Percentiles rank a stretch among this genome's conserved stretches.
Conservation (phyloP, 352 stramenopile species). For the Globisporangium iwayamae region DNA sequence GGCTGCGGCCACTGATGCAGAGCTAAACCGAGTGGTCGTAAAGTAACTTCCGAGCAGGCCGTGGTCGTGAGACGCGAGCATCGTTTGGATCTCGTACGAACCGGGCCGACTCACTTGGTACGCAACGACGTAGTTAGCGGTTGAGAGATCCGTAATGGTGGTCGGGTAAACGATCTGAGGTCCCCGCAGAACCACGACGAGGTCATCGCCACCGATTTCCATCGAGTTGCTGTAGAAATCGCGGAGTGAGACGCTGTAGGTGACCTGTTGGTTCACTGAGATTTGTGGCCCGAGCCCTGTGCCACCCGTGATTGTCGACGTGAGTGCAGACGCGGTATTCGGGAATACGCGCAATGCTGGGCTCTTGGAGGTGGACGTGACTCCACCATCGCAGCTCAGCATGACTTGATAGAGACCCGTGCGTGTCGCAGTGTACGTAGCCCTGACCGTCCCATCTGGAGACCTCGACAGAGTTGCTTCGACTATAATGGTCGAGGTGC, state of each 20-base stretch:
- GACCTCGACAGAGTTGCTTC: background rate
- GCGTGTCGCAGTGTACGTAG: slow-evolving; percentile 26
- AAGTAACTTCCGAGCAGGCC: slow-evolving; percentile 43
- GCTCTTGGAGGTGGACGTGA: slow-evolving; percentile 27
- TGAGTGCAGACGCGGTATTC: slow-evolving; percentile 27
- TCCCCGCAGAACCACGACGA: slow-evolving; percentile 33
- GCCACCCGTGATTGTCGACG: slow-evolving; percentile 27
- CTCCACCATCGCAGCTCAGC: slow-evolving; percentile 28
- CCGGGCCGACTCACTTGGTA: slow-evolving; percentile 31
- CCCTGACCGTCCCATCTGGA: slow-evolving; percentile 15
- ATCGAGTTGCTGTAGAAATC: slow-evolving; percentile 46
- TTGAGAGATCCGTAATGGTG: slow-evolving; percentile 30
- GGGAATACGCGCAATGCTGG: slow-evolving; percentile 24
- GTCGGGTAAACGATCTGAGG: slow-evolving; percentile 23
- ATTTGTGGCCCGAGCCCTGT: slow-evolving; percentile 31
- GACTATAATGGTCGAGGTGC: slow-evolving; percentile 9
- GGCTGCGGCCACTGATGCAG: background rate
- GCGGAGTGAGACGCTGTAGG: slow-evolving; percentile 32
- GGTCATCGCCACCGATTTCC: slow-evolving; percentile 29
- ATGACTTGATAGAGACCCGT: slow-evolving; percentile 34
- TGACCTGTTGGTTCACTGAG: slow-evolving; percentile 17
- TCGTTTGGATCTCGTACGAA: slow-evolving; percentile 44
- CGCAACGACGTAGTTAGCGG: slow-evolving; percentile 39
- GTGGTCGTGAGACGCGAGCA: slow-evolving; percentile 23
- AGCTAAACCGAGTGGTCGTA: slow-evolving; percentile 17